A percentile compares a stretch with the other conserved stretches of the same genome.
phyloP scores from a whole-genome alignment of 2,329 filamentous ascomycete species.

The Leptographium wingfieldii region DNA sequence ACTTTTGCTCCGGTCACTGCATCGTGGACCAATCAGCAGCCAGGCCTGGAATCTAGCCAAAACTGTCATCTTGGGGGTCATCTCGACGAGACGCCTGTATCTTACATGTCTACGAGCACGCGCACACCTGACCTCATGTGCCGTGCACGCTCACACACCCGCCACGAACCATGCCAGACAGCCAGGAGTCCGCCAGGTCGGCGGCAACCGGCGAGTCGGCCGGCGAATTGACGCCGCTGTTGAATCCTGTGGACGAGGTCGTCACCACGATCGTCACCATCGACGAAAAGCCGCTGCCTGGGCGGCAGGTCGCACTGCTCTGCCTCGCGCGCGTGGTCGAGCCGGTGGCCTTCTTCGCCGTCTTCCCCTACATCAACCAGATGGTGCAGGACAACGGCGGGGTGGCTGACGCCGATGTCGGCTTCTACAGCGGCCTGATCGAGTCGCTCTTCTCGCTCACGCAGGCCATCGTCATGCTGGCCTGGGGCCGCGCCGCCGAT shows the following conservation, averaged over 20 bases:
- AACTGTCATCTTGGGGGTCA: too few relatives aligned
- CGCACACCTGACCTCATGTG: too few relatives aligned
- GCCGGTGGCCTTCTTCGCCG: conserved; percentile 71
- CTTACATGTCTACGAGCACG: too few relatives aligned
- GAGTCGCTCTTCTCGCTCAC: conserved; percentile 61
- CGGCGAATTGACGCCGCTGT: conserved; percentile 2
- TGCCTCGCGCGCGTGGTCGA: conserved; percentile 64
- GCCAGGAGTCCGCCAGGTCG: too few relatives aligned
- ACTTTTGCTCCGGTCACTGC: too few relatives aligned
- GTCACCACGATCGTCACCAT: not conserved
- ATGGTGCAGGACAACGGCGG: conserved; percentile 59
- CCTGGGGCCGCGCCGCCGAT: conserved; percentile 59
- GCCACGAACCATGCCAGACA: too few relatives aligned
- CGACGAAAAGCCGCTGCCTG: conserved; percentile 28
- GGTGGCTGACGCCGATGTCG: conserved; percentile 52
- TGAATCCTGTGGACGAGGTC: not conserved
- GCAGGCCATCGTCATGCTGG: conserved; percentile 66
- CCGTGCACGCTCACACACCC: too few relatives aligned
- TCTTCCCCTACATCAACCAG: conserved; percentile 68
- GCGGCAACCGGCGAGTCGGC: conserved; percentile 1
- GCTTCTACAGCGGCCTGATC: conserved; percentile 69
- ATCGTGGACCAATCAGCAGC: too few relatives aligned
- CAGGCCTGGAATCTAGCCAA: too few relatives aligned
- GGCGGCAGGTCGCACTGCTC: conserved; percentile 54
- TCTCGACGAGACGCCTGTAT: too few relatives aligned